A percentile compares a stretch with the other conserved stretches of the same genome.
These are phyloP conservation scores for Globisporangium splendens DNA, from an alignment of 352 stramenopile species.

Conservation along the genomic window DNA sequence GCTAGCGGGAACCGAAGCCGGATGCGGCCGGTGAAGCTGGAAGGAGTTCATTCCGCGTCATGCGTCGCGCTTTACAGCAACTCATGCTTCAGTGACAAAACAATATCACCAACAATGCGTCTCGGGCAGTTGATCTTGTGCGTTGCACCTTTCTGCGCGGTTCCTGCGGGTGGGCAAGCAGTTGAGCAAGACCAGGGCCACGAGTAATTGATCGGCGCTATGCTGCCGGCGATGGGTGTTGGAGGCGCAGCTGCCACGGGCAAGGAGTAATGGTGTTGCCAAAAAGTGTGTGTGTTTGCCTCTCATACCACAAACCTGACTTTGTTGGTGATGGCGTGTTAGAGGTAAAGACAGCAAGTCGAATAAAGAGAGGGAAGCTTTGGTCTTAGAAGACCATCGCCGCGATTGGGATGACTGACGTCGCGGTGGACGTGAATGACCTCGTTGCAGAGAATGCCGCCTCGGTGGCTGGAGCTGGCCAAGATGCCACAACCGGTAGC, in stretches of 20 bases:
- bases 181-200: background rate
- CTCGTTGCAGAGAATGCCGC: background rate
- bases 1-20: no score
- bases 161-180: background rate
- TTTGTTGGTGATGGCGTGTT: no score
- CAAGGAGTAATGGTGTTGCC: no score
- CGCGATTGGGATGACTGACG: background rate
- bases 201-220: background rate
- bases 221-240: background rate
- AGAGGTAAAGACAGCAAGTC: background rate
- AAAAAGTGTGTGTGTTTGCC: no score
- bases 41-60: no score
- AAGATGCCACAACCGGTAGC: constrained; percentile 5
- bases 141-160: background rate
- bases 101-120: background rate
- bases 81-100: no score
- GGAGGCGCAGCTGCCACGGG: background rate
- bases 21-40: no score
- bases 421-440: background rate
- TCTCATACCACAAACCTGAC: background rate
- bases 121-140: background rate
- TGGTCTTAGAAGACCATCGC: background rate
- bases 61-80: no score
- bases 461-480: constrained; percentile 7
- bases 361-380: background rate